Conservation (phyloP, 2,329 filamentous ascomycete species). For the Cercospora sojina region DNA sequence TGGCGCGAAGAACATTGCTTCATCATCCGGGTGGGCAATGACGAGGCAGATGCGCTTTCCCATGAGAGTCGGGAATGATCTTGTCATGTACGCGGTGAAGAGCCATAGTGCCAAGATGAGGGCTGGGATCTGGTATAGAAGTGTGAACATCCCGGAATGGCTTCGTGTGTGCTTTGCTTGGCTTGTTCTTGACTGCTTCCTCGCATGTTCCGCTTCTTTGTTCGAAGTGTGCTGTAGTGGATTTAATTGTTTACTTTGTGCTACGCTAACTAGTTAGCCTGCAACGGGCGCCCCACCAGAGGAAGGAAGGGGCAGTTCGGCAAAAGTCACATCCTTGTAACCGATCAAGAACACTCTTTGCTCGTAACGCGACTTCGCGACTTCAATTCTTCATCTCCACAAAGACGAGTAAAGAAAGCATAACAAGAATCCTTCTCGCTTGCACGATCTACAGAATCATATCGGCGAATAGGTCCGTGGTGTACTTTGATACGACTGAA, state of each 20-base stretch:
- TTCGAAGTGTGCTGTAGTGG: not conserved
- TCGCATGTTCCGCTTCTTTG: conserved; percentile 11
- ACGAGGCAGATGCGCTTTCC: conserved; percentile 88
- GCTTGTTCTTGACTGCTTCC: not conserved
- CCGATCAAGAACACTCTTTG: not conserved
- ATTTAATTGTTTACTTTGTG: not conserved
- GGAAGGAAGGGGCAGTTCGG: conserved; percentile 4
- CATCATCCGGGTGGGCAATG: conserved; percentile 96
- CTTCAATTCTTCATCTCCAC: not conserved
- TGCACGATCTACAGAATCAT: not conserved
- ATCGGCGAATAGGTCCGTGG: not conserved
- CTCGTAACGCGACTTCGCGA: not conserved
- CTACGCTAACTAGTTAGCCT: conserved; percentile 4
- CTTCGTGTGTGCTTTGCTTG: conserved; percentile 1
- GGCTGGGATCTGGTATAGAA: conserved; percentile 42
- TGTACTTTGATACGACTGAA: not conserved
- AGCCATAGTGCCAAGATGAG: conserved; percentile 48
- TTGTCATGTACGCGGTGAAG: conserved; percentile 47
- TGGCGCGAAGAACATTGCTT: conserved; percentile 99
- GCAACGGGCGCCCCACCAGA: not conserved
- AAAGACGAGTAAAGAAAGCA: not conserved
- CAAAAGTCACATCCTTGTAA: conserved; percentile 1
- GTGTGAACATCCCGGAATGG: conserved; percentile 40
- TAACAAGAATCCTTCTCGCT: not conserved
- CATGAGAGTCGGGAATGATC: conserved; percentile 63